Conservation (phyloP, 306 rosid species). For the Astragalus membranaceus region DNA sequence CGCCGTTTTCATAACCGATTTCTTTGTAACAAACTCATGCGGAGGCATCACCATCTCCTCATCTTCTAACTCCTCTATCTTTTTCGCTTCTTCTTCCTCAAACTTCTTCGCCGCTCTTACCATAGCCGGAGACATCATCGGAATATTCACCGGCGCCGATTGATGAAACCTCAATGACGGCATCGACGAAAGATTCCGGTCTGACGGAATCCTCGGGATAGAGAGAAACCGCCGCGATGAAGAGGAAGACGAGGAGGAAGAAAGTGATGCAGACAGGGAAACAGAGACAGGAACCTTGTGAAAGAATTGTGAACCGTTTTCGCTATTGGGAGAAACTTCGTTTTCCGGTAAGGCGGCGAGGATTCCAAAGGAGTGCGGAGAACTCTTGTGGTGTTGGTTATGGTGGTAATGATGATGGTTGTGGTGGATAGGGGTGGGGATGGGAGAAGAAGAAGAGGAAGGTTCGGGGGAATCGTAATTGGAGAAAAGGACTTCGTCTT, state of each 20-base stretch:
- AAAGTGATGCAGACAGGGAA: constrained; percentile 16
- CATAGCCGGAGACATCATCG: constrained; percentile 37
- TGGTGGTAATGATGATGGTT: constrained; percentile 12
- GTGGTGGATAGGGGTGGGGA: constrained; percentile 28
- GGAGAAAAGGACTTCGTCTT: constrained; percentile 70
- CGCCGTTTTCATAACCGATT: constrained; percentile 33
- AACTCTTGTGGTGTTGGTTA: constrained; percentile 4
- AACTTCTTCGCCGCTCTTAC: constrained; percentile 12
- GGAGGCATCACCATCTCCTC: constrained; percentile 61
- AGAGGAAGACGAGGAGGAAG: constrained; percentile 14
- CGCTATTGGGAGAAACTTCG: constrained; percentile 29
- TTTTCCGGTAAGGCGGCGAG: constrained; percentile 74
- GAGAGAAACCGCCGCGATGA: background rate
- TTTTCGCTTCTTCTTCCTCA: constrained; percentile 21
- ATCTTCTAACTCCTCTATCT: constrained; percentile 23
- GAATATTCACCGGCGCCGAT: constrained; percentile 77
- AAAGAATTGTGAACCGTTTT: constrained; percentile 34
- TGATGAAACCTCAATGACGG: constrained; percentile 43
- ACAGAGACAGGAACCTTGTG: constrained; percentile 39
- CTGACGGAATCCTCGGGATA: background rate
- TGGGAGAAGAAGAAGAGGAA: constrained; percentile 29
- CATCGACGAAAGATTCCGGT: constrained; percentile 18
- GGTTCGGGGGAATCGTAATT: constrained; percentile 36
- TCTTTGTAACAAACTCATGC: constrained; percentile 59
- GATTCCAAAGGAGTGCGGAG: constrained; percentile 60